Conservation (phyloP, 1,284 basidiomycete species). For the Melanopsichium pennsylvanicum region DNA sequence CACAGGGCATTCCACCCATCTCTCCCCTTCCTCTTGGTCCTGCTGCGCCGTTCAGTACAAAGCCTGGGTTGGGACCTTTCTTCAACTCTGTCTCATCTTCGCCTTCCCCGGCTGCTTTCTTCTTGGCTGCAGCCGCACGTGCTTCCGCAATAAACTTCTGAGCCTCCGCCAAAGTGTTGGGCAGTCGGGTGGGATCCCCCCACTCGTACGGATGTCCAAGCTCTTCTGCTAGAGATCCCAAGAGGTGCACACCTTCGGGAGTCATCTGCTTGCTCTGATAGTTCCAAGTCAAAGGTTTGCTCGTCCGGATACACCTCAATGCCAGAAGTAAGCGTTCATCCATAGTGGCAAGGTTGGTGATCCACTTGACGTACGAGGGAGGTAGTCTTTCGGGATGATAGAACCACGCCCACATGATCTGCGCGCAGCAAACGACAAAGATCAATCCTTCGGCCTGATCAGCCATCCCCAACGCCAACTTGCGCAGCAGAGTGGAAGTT, state of each 20-base stretch:
- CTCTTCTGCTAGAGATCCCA: constrained; percentile 49
- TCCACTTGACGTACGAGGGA: constrained; percentile 64
- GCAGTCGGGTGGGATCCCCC: constrained; percentile 52
- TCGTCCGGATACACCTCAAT: constrained; percentile 53
- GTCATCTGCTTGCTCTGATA: constrained; percentile 56
- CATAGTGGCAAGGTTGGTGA: constrained; percentile 64
- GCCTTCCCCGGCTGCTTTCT: background rate
- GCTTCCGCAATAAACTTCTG: constrained; percentile 16
- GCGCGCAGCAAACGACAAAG: constrained; percentile 58
- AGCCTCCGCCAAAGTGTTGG: constrained; percentile 37
- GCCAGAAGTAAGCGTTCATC: constrained; percentile 63
- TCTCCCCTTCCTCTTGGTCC: constrained; percentile 52
- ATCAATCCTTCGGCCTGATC: constrained; percentile 54
- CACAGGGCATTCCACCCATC: constrained; percentile 65
- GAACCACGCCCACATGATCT: constrained; percentile 65
- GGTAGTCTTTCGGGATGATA: constrained; percentile 62
- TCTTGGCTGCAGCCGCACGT: background rate
- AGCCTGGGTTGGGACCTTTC: constrained; percentile 18
- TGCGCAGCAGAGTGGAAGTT: constrained; percentile 3
- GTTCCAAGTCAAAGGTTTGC: constrained; percentile 54
- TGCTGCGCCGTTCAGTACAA: constrained; percentile 46
- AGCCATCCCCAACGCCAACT: constrained; percentile 4
- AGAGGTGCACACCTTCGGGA: constrained; percentile 34
- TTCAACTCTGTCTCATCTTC: background rate
- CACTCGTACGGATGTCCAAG: constrained; percentile 55